Evolutionary conservation across 228 moss, liverwort and hornwort genomes (phyloP).

Genomic region (Sphagnum magellanicum): DNA sequence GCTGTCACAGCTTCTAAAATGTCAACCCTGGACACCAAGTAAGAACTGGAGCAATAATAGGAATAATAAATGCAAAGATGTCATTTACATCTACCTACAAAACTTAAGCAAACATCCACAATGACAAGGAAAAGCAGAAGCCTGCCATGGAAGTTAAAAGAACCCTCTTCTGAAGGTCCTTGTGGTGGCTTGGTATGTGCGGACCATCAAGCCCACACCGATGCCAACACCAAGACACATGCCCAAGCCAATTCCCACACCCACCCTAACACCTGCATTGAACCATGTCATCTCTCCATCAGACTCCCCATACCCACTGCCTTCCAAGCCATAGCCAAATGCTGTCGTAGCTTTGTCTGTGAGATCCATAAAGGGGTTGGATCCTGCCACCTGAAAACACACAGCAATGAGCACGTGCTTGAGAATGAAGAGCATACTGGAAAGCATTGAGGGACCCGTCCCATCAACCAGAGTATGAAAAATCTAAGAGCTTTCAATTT

Average conservation of each 20-base stretch:
- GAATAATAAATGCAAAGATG: too few species aligned
- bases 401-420: background rate
- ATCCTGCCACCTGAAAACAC: background rate
- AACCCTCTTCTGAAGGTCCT: constrained; percentile 72
- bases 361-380: background rate
- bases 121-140: too few species aligned
- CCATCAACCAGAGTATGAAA: too few species aligned
- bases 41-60: too few species aligned
- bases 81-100: too few species aligned
- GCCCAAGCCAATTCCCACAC: constrained; percentile 83
- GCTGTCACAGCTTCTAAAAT: too few species aligned
- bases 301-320: constrained; percentile 50
- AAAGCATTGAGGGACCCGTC: too few species aligned
- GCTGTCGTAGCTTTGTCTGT: background rate
- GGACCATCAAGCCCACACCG: constrained; percentile 78
- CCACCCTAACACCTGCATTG: constrained; percentile 86
- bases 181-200: constrained; percentile 89
- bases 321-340: constrained; percentile 66
- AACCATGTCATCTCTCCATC: constrained; percentile 87
- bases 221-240: constrained; percentile 95
- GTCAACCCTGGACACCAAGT: too few species aligned
- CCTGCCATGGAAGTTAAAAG: constrained; percentile 24
- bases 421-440: too few species aligned
- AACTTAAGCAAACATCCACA: too few species aligned
- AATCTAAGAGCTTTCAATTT: too few species aligned